Conservation (phyloP, 306 rosid genomes). For the Begonia fuchsioides region DNA sequence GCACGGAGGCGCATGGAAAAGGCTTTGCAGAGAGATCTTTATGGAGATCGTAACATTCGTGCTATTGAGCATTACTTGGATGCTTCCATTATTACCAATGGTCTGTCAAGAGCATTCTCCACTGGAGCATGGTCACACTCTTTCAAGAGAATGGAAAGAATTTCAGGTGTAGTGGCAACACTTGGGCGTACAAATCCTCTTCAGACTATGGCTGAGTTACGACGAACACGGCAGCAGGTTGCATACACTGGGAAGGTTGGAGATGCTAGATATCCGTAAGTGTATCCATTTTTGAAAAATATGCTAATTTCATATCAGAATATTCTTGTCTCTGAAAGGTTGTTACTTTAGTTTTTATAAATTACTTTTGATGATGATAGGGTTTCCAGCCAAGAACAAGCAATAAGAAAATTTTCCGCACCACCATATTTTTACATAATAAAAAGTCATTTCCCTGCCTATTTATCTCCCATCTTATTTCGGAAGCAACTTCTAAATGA, state of each 20-base stretch:
- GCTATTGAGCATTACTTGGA: conserved; percentile 76
- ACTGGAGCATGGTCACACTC: conserved; percentile 99
- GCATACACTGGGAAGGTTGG: conserved; percentile 91
- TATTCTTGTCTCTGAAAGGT: too few species aligned
- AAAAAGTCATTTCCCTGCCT: too few species aligned
- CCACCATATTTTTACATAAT: too few species aligned
- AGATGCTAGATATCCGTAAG: conserved; percentile 99
- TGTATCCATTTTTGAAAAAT: conserved; percentile 8
- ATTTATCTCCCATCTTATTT: too few species aligned
- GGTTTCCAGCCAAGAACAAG: too few species aligned
- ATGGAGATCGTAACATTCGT: conserved; percentile 50
- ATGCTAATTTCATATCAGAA: neutral
- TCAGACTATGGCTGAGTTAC: conserved; percentile 75
- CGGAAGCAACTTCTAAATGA: too few species aligned
- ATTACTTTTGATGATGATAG: too few species aligned
- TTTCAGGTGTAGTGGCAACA: conserved; percentile 75
- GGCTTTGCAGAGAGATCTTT: conserved; percentile 85
- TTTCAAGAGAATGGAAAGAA: conserved; percentile 73
- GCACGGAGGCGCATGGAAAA: conserved; percentile 66
- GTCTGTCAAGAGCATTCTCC: conserved; percentile 89
- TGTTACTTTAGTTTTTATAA: too few species aligned
- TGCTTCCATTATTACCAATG: conserved; percentile 84
- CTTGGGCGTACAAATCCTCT: conserved; percentile 88
- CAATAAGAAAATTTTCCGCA: too few species aligned
- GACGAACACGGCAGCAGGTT: conserved; percentile 94